These are phyloP conservation scores for Phytopythium aichiense DNA, from an alignment of 352 stramenopile genomes.

Conservation along the genomic window DNA sequence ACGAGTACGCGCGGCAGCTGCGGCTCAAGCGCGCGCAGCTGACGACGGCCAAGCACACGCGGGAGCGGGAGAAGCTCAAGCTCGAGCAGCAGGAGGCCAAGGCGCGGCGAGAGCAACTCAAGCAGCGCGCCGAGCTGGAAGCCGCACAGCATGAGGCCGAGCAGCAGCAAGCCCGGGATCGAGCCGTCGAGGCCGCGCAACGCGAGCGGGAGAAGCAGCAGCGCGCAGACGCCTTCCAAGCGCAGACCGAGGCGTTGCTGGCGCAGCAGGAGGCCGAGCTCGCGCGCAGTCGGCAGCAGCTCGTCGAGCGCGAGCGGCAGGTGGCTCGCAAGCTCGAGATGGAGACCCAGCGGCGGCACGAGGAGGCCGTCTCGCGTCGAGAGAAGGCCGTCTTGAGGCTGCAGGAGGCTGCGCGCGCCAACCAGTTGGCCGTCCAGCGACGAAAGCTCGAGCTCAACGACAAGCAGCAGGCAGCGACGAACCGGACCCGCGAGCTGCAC, in stretches of 20 bases:
- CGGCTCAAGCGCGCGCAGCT: conserved; percentile 37
- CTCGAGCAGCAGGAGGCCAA: conserved; percentile 50
- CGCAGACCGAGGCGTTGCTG: conserved; percentile 58
- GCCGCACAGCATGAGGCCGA: conserved; percentile 39
- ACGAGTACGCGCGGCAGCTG: conserved; percentile 59
- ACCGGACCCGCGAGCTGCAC: conserved; percentile 59
- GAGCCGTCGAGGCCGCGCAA: conserved; percentile 37
- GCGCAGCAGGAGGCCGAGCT: conserved; percentile 62
- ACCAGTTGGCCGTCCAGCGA: conserved; percentile 51
- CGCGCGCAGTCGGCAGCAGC: conserved; percentile 35
- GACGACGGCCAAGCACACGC: conserved; percentile 52
- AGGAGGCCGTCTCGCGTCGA: conserved; percentile 49
- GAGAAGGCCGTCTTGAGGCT: conserved; percentile 51
- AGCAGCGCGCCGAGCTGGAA: conserved; percentile 48
- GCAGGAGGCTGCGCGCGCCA: conserved; percentile 50
- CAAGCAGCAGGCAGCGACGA: conserved; percentile 46
- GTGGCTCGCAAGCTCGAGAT: conserved; percentile 58
- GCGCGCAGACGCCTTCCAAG: conserved; percentile 68
- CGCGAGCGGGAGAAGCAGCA: conserved; percentile 49
- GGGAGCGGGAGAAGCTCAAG: conserved; percentile 58
- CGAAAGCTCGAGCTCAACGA: conserved; percentile 59
- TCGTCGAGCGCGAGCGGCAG: conserved; percentile 63
- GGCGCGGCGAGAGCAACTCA: conserved; percentile 31
- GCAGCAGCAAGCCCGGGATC: conserved; percentile 24
- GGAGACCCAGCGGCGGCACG: conserved; percentile 38